Base-by-base conservation (phyloP, 2,329 filamentous ascomycete species). In the Exophiala sp. region DNA sequence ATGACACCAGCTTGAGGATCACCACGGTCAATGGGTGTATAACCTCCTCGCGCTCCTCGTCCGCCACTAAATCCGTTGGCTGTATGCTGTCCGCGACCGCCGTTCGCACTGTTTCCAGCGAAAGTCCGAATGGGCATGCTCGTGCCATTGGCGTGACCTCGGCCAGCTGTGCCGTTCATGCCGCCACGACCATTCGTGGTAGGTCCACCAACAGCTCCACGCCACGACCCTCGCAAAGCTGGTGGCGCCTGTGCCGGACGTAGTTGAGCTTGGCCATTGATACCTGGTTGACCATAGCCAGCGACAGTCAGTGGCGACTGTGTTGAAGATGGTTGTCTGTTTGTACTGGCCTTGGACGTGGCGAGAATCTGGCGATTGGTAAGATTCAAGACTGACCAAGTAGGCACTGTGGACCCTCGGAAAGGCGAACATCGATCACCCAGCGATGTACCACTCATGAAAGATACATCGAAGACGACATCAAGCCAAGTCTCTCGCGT, bases 381-480 rank as follows among this genome's bases (percentile, higher is more conserved):
- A 52, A 95, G 77, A 72, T 99, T 99, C 33, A 99, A 80, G 2
- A 97, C 91, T 0, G 89, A 88, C n/a, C 88, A 87, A 5, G 87
- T 83, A 1, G 90, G 84, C 3, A 99, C 91, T 0, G 94, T 96
- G 69, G 94, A 91, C 48, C 94, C 94, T 34, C 92, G 85, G 83
- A 99, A 99, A 35, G 89, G 85, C 21, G 91, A 90, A 68, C 92
- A 96, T 55, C 94, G 86, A 52, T 91, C 91, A 55, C 89, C 88
- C 12, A 99, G 80, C 0, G 89, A 94, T 1, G 91, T 96, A 59
- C 94, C 94, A 66, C 91, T 95, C 91, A 99, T 97, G 72, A 99
- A 99, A 0, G 90, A 88, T 10, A 84, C 83, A 69, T 99, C 95
- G 72, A 96, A 99, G 6, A 99, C 86, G 53, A 97, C 83, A 68